phyloP scores from a whole-genome alignment of 2,329 filamentous ascomycete genomes.

The Chaetomiaceae sp. region DNA sequence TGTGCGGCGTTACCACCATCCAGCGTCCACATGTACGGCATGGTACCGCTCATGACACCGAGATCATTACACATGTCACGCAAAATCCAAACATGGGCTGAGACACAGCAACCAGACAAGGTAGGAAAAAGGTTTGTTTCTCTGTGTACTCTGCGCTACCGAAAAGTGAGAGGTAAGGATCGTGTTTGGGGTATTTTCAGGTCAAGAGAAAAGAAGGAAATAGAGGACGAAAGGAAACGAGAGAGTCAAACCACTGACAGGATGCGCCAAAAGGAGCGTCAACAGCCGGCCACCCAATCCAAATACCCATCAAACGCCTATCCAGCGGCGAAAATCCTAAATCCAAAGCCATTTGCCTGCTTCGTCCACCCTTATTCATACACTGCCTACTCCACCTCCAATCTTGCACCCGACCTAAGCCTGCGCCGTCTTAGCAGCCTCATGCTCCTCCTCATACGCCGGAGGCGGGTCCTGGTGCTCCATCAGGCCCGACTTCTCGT shows the following conservation, averaged over 20 bases:
- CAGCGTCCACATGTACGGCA: too few species aligned
- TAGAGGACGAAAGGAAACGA: not conserved
- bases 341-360: not conserved
- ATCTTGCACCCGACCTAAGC: not conserved
- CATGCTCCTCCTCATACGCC: conserved; percentile 23
- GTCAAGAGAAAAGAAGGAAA: too few species aligned
- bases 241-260: not conserved
- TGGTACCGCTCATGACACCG: too few species aligned
- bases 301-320: not conserved
- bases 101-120: too few species aligned
- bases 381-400: not conserved
- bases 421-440: conserved; percentile 11
- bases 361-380: not conserved
- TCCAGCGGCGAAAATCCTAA: not conserved
- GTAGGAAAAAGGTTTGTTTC: too few species aligned
- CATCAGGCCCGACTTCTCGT: conserved; percentile 47
- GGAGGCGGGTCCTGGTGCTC: conserved; percentile 30
- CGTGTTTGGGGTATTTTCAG: too few species aligned
- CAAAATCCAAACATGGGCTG: too few species aligned
- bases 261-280: conserved; percentile 2
- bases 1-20: too few species aligned
- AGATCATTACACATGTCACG: too few species aligned
- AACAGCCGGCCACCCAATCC: not conserved
- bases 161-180: too few species aligned
- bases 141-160: too few species aligned